Evolutionary conservation across 306 rosid genomes (phyloP).

Genomic region (Trichosanthes truncata): DNA sequence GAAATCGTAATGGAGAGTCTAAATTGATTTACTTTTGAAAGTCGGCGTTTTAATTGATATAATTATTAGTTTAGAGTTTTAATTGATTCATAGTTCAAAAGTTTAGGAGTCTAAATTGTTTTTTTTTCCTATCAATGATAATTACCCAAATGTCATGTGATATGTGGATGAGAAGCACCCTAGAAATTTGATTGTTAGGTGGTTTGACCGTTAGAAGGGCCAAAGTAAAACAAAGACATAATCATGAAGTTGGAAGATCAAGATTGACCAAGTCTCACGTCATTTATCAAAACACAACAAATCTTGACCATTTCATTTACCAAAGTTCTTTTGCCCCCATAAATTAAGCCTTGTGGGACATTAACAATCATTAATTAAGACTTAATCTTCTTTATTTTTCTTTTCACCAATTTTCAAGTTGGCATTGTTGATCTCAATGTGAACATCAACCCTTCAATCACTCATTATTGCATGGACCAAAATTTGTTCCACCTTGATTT

Average conservation of each 20-base stretch:
- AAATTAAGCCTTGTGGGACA: slow-evolving; percentile 1
- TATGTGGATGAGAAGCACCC: too few species aligned
- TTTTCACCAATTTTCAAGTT: background rate
- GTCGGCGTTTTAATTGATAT: too few species aligned
- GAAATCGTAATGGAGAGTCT: too few species aligned
- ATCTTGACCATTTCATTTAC: background rate
- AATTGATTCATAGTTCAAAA: too few species aligned
- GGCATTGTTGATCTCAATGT: background rate
- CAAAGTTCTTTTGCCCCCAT: background rate
- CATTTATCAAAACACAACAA: background rate
- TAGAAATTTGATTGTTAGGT: background rate
- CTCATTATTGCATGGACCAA: background rate
- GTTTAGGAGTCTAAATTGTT: too few species aligned
- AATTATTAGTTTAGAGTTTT: too few species aligned
- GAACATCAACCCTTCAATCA: background rate
- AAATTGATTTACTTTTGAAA: too few species aligned
- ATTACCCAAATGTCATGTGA: too few species aligned
- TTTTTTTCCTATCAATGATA: too few species aligned
- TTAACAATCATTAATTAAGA: background rate
- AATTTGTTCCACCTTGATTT: background rate
- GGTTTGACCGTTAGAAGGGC: background rate
- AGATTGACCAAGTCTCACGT: background rate
- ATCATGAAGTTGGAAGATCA: background rate
- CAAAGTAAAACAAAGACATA: background rate
- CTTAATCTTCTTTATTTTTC: background rate